phyloP scores from a whole-genome alignment of 345 rosid species.

The Stellera chamaejasme region DNA sequence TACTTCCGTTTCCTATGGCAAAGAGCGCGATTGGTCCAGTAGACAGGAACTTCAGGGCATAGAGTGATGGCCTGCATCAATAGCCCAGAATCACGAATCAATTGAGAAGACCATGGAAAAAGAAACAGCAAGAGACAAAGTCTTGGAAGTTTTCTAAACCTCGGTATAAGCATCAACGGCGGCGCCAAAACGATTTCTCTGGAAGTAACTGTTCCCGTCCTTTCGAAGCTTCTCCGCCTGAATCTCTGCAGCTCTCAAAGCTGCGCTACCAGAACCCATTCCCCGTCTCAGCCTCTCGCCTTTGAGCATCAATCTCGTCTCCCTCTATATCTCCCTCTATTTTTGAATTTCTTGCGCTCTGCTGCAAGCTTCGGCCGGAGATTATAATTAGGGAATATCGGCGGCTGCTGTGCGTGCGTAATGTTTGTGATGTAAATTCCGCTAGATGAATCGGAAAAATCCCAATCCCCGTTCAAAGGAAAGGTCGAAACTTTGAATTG shows the following conservation, averaged over 20 bases:
- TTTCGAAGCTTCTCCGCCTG: conserved; percentile 65
- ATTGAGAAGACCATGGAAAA: not conserved
- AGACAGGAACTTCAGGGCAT: conserved; percentile 74
- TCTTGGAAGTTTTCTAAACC: conserved; percentile 25
- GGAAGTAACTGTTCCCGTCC: conserved; percentile 58
- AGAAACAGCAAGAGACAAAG: conserved; percentile 1
- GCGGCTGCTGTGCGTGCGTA: too few species aligned
- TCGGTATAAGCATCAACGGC: conserved; percentile 93
- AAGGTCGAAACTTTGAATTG: too few species aligned
- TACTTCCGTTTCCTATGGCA: conserved; percentile 88
- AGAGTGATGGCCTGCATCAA: conserved; percentile 72
- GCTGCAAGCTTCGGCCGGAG: too few species aligned
- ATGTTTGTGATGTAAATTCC: too few species aligned
- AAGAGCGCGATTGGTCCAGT: conserved; percentile 92
- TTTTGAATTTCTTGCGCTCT: not conserved
- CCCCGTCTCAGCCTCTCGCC: too few species aligned
- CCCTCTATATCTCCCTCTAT: not conserved
- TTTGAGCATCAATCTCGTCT: too few species aligned
- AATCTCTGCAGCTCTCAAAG: conserved; percentile 29
- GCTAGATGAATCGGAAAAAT: too few species aligned
- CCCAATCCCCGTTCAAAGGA: too few species aligned
- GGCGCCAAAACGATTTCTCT: conserved; percentile 61
- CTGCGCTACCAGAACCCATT: conserved; percentile 27
- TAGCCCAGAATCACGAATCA: not conserved
- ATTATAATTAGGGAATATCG: too few species aligned